phyloP scores from a whole-genome alignment of 108 stramenopile species.

The Skeletonema menzelii region DNA sequence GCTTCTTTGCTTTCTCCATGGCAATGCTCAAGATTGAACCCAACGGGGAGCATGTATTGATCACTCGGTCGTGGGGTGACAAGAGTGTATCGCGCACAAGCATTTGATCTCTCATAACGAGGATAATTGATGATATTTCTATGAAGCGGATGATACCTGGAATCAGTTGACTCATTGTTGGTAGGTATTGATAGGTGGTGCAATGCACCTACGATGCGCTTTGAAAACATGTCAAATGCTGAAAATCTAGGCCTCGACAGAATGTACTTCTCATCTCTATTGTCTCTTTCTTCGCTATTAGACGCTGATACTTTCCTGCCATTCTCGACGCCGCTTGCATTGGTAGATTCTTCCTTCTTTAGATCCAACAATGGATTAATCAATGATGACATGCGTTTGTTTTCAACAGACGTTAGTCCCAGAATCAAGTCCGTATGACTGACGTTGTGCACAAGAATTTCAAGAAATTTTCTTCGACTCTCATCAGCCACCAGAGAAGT shows the following conservation, averaged over 20 bases:
- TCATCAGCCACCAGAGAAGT: constrained; percentile 6
- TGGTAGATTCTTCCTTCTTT: neutral
- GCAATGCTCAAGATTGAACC: constrained; percentile 51
- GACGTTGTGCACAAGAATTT: constrained; percentile 93
- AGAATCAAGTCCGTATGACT: constrained; percentile 93
- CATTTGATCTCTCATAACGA: constrained; percentile 65
- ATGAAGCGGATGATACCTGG: constrained; percentile 10
- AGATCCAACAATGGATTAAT: neutral
- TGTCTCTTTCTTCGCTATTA: neutral
- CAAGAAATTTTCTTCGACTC: constrained; percentile 49
- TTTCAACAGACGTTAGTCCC: constrained; percentile 47
- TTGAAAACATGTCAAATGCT: constrained; percentile 75
- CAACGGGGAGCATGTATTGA: constrained; percentile 54
- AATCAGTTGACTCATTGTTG: neutral
- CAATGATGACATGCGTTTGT: neutral
- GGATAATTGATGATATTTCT: constrained; percentile 56
- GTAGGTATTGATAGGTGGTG: constrained; percentile 1
- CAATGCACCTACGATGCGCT: constrained; percentile 46
- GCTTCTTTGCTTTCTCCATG: neutral
- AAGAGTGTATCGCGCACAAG: constrained; percentile 57
- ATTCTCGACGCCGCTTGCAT: neutral
- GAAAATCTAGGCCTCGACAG: constrained; percentile 79
- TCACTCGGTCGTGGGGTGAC: constrained; percentile 51
- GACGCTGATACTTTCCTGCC: neutral
- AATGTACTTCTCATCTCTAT: constrained; percentile 48